Conservation (phyloP, 2,329 filamentous ascomycete genomes). For the Microcyclospora tardicrescens region DNA sequence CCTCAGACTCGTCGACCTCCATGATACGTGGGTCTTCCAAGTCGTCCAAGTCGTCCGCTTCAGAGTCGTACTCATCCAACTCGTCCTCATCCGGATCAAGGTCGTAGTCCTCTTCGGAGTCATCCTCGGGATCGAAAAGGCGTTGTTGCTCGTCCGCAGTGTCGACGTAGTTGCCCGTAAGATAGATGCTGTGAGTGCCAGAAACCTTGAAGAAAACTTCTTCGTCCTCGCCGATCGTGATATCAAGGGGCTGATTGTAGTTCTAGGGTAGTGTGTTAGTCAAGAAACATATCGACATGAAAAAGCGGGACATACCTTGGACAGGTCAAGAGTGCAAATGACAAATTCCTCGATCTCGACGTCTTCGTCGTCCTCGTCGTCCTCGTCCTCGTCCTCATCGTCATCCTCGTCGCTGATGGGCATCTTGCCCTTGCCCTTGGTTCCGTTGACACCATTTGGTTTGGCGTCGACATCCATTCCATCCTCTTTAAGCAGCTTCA, state of each 20-base stretch:
- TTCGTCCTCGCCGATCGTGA: conserved; percentile 81
- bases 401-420: conserved; percentile 38
- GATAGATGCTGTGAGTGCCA: conserved; percentile 78
- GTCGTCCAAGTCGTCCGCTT: conserved; percentile 33
- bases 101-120: conserved; percentile 54
- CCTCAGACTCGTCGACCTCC: conserved; percentile 71
- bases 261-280: conserved; percentile 42
- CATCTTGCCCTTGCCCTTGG: conserved; percentile 61
- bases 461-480: conserved; percentile 58
- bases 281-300: background rate
- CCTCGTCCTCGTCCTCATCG: conserved; percentile 39
- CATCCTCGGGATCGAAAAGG: conserved; percentile 48
- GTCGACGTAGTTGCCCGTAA: conserved; percentile 93
- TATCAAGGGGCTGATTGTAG: conserved; percentile 90
- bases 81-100: conserved; percentile 50
- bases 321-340: conserved; percentile 87
- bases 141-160: conserved; percentile 49
- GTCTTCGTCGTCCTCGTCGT: conserved; percentile 39
- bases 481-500: conserved; percentile 49
- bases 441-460: conserved; percentile 51
- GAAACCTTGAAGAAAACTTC: conserved; percentile 82
- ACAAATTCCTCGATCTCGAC: conserved; percentile 76
- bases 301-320: conserved; percentile 51
- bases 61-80: conserved; percentile 28
- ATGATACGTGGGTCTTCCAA: conserved; percentile 62